Evolutionary conservation across 2,329 filamentous ascomycete genomes (phyloP).

Genomic region (Clarireedia hainanense): DNA sequence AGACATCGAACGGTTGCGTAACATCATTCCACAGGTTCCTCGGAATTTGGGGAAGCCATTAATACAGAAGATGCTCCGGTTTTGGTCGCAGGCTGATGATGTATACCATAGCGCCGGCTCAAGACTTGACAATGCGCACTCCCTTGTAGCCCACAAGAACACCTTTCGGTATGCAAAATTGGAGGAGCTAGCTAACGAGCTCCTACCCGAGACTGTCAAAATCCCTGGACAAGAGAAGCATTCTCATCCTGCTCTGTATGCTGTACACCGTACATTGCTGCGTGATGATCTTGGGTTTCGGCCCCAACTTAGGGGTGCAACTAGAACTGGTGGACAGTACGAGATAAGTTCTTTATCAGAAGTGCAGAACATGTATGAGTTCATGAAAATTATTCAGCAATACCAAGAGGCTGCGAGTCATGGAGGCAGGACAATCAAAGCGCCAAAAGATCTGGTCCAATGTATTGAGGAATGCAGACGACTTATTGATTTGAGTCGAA

Average conservation of each 20-base stretch:
- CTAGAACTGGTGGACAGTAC: constrained; percentile 49
- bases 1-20: constrained; percentile 30
- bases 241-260: constrained; percentile 50
- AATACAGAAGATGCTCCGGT: constrained; percentile 34
- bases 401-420: not conserved
- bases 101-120: constrained; percentile 39
- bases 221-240: constrained; percentile 30
- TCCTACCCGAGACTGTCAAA: constrained; percentile 28
- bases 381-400: constrained; percentile 40
- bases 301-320: constrained; percentile 38
- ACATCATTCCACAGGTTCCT: constrained; percentile 36
- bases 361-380: constrained; percentile 38
- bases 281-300: constrained; percentile 55
- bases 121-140: constrained; percentile 42
- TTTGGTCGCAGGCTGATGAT: constrained; percentile 37
- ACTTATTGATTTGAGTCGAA: constrained; percentile 45
- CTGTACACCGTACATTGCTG: constrained; percentile 58
- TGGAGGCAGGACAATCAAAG: not conserved
- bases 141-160: constrained; percentile 35
- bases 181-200: constrained; percentile 35
- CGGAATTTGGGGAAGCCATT: constrained; percentile 37
- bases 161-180: constrained; percentile 36
- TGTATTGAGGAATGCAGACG: constrained; percentile 44
- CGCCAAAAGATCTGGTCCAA: constrained; percentile 8
- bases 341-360: constrained; percentile 52